These are phyloP conservation scores for Xenosphaeropsis pyriputrescens DNA, from an alignment of 2,329 filamentous ascomycete species.

Conservation along the genomic window DNA sequence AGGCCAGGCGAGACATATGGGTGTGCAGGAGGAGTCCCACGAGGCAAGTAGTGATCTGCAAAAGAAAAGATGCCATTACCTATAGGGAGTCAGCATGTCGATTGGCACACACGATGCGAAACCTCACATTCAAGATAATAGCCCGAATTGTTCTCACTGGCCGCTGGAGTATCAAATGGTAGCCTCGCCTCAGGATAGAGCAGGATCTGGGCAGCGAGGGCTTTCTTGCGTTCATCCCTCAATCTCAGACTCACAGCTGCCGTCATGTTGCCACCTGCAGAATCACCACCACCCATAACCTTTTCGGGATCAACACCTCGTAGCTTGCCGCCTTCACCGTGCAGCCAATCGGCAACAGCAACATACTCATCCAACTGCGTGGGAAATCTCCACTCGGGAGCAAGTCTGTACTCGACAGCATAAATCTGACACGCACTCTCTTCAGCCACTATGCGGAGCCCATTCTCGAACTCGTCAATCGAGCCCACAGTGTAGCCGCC, in stretches of 20 bases:
- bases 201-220: slow-evolving; percentile 17
- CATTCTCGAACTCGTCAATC: slow-evolving; percentile 23
- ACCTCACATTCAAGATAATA: no score
- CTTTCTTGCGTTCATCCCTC: slow-evolving; percentile 11
- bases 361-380: slow-evolving; percentile 3
- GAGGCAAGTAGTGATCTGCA: no score
- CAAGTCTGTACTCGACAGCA: slow-evolving; percentile 2
- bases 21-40: no score
- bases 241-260: slow-evolving; percentile 16
- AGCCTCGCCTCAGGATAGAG: slow-evolving; percentile 20
- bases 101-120: no score
- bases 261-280: slow-evolving; percentile 21
- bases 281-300: slow-evolving; percentile 19
- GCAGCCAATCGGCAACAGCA: background rate
- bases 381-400: slow-evolving; percentile 1
- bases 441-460: slow-evolving; percentile 18
- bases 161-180: slow-evolving; percentile 17
- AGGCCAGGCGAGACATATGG: no score
- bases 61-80: no score
- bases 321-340: background rate
- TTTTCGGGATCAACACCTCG: slow-evolving; percentile 8
- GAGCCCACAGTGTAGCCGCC: slow-evolving; percentile 22
- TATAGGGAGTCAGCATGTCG: no score
- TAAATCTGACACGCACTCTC: slow-evolving; percentile 1
- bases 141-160: no score